Conservation (phyloP, 1,284 basidiomycete genomes). For the Rhodotorula sp. region DNA sequence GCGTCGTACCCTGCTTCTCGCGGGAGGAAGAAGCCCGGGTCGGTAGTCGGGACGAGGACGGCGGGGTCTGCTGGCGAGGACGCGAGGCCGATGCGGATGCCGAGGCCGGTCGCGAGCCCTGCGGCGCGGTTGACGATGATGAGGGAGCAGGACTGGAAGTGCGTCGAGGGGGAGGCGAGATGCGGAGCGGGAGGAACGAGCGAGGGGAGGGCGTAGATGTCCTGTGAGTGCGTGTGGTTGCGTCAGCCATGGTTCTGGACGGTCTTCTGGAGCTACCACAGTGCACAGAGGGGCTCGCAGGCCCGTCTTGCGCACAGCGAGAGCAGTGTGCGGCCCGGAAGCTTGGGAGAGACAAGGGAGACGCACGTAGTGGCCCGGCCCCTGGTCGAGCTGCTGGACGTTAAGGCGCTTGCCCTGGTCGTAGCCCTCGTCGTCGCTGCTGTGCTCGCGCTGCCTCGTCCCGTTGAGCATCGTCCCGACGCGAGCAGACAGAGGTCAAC, state of each 20-base stretch:
- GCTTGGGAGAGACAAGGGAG: not conserved
- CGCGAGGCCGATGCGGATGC: constrained; percentile 30
- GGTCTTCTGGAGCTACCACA: not conserved
- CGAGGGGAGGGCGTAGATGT: constrained; percentile 40
- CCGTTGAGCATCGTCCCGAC: constrained; percentile 13
- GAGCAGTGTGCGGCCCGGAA: not conserved
- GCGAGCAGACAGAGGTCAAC: not conserved
- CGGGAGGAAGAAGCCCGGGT: constrained; percentile 36
- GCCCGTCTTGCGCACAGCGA: too few species aligned
- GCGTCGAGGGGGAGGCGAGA: constrained; percentile 17
- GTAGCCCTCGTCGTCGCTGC: constrained; percentile 15
- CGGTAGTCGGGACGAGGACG: constrained; percentile 7
- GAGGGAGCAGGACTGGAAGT: constrained; percentile 32
- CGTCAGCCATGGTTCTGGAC: too few species aligned
- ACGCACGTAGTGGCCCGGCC: constrained; percentile 22
- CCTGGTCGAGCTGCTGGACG: constrained; percentile 1
- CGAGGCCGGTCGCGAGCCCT: constrained; percentile 36
- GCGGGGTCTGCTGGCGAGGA: not conserved
- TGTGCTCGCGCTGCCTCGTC: constrained; percentile 10
- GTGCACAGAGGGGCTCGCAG: too few species aligned
- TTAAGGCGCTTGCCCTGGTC: constrained; percentile 16
- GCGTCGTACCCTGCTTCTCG: constrained; percentile 35
- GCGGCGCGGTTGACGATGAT: constrained; percentile 39
- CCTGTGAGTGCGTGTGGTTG: constrained; percentile 5
- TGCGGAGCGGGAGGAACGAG: constrained; percentile 19